Percentiles rank a stretch among this genome's conserved stretches.
phyloP scores from a whole-genome alignment of 2,329 filamentous ascomycete genomes.

The Pseudogymnoascus sp. region DNA sequence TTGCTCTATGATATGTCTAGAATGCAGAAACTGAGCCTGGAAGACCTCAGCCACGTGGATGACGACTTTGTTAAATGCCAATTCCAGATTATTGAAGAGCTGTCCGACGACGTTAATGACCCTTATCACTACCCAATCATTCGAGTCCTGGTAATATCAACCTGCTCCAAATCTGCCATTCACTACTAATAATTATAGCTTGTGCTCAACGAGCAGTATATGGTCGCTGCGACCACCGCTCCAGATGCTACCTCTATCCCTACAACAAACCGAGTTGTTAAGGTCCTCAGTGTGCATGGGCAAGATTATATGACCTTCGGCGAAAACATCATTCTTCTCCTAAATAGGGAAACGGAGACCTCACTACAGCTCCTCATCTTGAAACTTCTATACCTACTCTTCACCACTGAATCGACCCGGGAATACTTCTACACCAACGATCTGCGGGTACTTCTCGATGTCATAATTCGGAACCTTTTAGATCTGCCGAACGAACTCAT shows the following conservation, averaged over 20 bases:
- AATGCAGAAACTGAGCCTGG: constrained; percentile 69
- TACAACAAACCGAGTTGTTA: constrained; percentile 88
- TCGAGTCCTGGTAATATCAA: constrained; percentile 66
- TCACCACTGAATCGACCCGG: constrained; percentile 83
- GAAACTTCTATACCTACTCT: constrained; percentile 89
- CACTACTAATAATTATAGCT: constrained; percentile 46
- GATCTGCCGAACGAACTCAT: constrained; percentile 80
- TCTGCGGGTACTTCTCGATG: constrained; percentile 84
- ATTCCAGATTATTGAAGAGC: constrained; percentile 77
- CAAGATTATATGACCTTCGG: constrained; percentile 86
- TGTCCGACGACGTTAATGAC: constrained; percentile 80
- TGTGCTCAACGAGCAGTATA: constrained; percentile 96
- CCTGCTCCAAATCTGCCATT: constrained; percentile 13
- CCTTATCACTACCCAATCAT: constrained; percentile 96
- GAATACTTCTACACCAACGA: constrained; percentile 99
- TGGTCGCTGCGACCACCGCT: constrained; percentile 61
- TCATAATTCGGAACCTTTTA: constrained; percentile 93
- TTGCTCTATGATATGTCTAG: constrained; percentile 94
- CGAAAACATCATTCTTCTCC: constrained; percentile 88
- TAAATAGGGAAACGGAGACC: constrained; percentile 92
- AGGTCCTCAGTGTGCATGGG: constrained; percentile 75
- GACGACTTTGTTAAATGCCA: constrained; percentile 79
- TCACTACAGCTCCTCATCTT: constrained; percentile 92
- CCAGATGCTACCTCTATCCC: constrained; percentile 31
- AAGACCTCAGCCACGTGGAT: constrained; percentile 68